These are phyloP conservation scores for Mallotus nudiflorus DNA, from an alignment of 345 rosid species.

Conservation along the genomic window DNA sequence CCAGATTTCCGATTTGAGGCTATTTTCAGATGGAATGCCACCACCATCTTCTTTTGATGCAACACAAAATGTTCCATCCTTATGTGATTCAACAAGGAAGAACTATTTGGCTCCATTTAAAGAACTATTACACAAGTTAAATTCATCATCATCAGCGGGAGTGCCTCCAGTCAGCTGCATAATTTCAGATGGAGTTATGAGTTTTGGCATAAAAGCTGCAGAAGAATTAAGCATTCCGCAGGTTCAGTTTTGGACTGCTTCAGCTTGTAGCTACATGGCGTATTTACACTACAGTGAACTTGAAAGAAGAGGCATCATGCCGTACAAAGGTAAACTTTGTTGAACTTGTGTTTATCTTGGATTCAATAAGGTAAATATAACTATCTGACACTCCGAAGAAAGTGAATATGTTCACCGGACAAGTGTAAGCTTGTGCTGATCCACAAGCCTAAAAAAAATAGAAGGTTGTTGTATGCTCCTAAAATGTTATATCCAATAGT, in stretches of 20 bases:
- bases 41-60: constrained; percentile 22
- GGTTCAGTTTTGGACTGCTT: constrained; percentile 22
- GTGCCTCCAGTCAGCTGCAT: constrained; percentile 15
- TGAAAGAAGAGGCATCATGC: constrained; percentile 28
- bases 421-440: too few relatives aligned
- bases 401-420: too few relatives aligned
- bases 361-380: too few relatives aligned
- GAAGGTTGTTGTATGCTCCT: too few relatives aligned
- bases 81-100: constrained; percentile 18
- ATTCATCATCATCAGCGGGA: background rate
- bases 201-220: constrained; percentile 17
- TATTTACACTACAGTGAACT: constrained; percentile 34
- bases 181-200: constrained; percentile 19
- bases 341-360: background rate
- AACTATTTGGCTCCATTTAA: constrained; percentile 14
- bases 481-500: too few relatives aligned
- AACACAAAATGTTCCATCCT: constrained; percentile 3
- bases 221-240: constrained; percentile 10
- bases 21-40: constrained; percentile 38
- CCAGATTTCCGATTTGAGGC: constrained; percentile 29
- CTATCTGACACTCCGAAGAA: too few relatives aligned
- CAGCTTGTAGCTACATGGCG: constrained; percentile 20
- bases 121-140: constrained; percentile 12
- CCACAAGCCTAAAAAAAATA: too few relatives aligned
- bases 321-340: constrained; percentile 35